Percentiles rank a stretch among this genome's conserved stretches.
Conservation (phyloP, 345 rosid genomes). For the Citrus sinensis region DVS_A1.0 CM039165.1:33264001-33264500, state of each 20-base stretch:
- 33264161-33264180: not conserved
- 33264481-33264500: too few species aligned
- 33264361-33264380: not conserved
- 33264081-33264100: not conserved
- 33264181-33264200: slow-evolving; percentile 11
- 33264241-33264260: not conserved
- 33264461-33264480: not conserved
- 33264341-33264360: too few species aligned
- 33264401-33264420: not conserved
- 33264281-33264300: slow-evolving; percentile 24
- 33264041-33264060: too few species aligned
- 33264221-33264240: slow-evolving; percentile 24
- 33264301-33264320: not conserved
- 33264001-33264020: slow-evolving; percentile 60
- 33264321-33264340: not conserved
- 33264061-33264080: not conserved
- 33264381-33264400: not conserved
- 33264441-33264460: not conserved
- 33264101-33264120: not conserved
- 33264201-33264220: slow-evolving; percentile 27
- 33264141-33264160: not conserved
- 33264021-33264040: not conserved
- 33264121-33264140: not conserved
- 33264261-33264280: not conserved
- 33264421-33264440: not conserved